Evolutionary conservation across 768 basidiomycete species (phyloP).

Genomic region (Suillus hirtellus): DNA sequence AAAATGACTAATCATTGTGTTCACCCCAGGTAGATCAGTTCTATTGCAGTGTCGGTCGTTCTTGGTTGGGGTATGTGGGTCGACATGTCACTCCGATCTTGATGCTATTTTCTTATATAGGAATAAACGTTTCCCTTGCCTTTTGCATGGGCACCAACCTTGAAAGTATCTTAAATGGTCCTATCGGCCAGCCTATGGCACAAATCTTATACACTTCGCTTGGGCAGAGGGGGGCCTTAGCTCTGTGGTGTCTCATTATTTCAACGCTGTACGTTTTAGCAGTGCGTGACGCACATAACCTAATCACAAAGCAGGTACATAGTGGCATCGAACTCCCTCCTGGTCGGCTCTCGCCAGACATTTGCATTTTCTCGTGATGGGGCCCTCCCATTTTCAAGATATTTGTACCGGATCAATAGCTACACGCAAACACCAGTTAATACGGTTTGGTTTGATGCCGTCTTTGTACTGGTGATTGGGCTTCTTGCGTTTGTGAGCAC

Average conservation of each 20-base stretch:
- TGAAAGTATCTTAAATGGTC: neutral
- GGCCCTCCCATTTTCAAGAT: slow-evolving; percentile 1
- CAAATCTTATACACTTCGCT: neutral
- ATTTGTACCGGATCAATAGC: slow-evolving; percentile 2
- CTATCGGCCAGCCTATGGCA: slow-evolving; percentile 2
- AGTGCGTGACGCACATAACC: neutral
- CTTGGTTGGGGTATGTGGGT: slow-evolving; percentile 3
- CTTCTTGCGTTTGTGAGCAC: slow-evolving; percentile 4
- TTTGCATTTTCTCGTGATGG: slow-evolving; percentile 4
- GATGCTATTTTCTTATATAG: neutral
- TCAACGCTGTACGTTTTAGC: neutral
- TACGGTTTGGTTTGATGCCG: neutral
- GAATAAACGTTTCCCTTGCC: slow-evolving; percentile 1
- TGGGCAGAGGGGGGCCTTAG: neutral
- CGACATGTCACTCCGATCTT: neutral
- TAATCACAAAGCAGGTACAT: neutral
- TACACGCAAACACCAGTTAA: neutral
- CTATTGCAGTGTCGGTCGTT: neutral
- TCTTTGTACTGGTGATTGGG: neutral
- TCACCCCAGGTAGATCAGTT: neutral
- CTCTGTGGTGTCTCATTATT: slow-evolving; percentile 3
- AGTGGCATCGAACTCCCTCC: slow-evolving; percentile 3
- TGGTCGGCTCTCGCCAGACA: slow-evolving; percentile 2
- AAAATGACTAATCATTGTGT: neutral
- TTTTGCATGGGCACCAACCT: slow-evolving; percentile 2